Evolutionary conservation across 2,329 filamentous ascomycete species (phyloP).

Genomic region (Colletotrichum liaoningense): DNA sequence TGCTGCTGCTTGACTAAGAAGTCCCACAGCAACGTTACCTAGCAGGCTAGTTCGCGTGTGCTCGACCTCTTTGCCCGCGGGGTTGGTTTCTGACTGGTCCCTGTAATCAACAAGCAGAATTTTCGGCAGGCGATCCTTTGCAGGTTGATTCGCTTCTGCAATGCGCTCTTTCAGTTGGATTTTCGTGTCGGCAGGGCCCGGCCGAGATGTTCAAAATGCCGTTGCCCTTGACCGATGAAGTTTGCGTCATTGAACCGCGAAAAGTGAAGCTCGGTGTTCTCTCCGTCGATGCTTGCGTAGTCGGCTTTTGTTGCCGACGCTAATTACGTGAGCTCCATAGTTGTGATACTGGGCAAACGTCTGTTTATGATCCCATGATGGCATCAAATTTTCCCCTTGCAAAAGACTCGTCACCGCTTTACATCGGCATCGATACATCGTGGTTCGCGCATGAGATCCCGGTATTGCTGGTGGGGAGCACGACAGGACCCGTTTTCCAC

Average conservation of each 20-base stretch:
- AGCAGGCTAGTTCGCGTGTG: not conserved
- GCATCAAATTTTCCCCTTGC: not conserved
- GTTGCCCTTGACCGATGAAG: not conserved
- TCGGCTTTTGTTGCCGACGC: not conserved
- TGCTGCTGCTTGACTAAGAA: constrained; percentile 17
- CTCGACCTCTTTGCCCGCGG: not conserved
- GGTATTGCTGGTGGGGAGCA: not conserved
- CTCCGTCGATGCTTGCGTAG: not conserved
- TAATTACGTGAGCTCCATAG: not conserved
- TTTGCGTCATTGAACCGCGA: not conserved
- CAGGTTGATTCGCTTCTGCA: not conserved
- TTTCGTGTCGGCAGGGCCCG: constrained; percentile 9
- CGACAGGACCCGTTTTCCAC: not conserved
- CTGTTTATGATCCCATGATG: not conserved
- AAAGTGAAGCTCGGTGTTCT: not conserved
- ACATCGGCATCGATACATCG: too few species aligned
- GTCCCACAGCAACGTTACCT: constrained; percentile 2
- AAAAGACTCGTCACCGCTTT: too few species aligned
- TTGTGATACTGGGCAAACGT: not conserved
- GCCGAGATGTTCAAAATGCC: not conserved
- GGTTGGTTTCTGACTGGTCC: constrained; percentile 6
- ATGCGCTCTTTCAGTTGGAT: not conserved
- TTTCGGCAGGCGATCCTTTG: not conserved
- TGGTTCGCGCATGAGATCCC: not conserved
- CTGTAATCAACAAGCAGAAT: not conserved